A percentile compares a stretch with the other conserved stretches of the same genome.
These are phyloP conservation scores for Tetradesmus lagerheimii DNA, from an alignment of 139 green algal genomes.

Conservation along the genomic window DNA sequence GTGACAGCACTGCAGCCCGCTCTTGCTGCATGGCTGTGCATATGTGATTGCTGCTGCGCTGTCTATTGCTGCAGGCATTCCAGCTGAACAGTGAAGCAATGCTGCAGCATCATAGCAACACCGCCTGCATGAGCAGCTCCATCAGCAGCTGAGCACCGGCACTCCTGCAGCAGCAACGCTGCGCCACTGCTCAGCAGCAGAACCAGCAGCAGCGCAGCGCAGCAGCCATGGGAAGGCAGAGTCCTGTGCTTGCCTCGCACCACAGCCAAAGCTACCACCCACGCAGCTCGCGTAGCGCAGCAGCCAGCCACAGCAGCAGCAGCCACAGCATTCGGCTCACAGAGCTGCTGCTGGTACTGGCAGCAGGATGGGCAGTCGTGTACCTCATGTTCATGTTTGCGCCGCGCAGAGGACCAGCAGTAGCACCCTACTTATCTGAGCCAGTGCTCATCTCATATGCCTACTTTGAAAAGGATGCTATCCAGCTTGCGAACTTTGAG, in stretches of 20 bases:
- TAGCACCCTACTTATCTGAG: slow-evolving; percentile 5
- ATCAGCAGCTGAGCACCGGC: no score
- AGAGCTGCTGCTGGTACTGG: slow-evolving; percentile 30
- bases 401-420: not conserved
- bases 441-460: slow-evolving; percentile 76
- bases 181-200: no score
- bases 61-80: no score
- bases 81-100: no score
- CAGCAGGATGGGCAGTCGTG: slow-evolving; percentile 1
- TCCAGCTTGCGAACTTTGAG: slow-evolving; percentile 71
- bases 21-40: no score
- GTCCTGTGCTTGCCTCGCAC: not conserved
- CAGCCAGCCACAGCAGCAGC: slow-evolving; percentile 10
- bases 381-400: slow-evolving; percentile 2
- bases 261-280: not conserved
- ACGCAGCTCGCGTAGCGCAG: no score
- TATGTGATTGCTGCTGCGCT: no score
- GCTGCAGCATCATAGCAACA: no score
- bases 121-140: no score
- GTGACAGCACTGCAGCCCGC: no score
- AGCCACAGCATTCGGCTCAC: not conserved
- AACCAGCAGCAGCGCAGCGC: not conserved
- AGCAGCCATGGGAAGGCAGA: not conserved
- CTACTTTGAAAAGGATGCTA: slow-evolving; percentile 79
- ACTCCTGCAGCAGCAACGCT: no score